phyloP scores from a whole-genome alignment of 331 rosid genomes.

The Erythrophleum ivorense region DNA sequence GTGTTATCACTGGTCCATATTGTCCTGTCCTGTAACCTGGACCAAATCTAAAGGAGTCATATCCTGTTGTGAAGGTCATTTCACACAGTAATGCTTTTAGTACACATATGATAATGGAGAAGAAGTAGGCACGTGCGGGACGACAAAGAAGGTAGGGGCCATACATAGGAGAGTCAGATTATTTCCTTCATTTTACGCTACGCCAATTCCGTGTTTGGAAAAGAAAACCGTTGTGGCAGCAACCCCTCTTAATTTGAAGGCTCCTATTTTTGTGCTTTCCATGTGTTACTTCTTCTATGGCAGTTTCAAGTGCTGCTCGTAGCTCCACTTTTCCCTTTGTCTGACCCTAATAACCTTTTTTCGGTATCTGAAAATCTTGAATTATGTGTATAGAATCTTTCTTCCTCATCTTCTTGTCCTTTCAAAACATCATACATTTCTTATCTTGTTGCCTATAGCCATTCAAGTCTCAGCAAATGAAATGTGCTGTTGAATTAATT shows the following conservation, averaged over 20 bases:
- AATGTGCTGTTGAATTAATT: not conserved
- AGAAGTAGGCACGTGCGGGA: not conserved
- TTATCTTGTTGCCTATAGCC: not conserved
- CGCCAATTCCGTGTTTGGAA: conserved; percentile 20
- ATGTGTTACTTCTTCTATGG: conserved; percentile 19
- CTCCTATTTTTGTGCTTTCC: conserved; percentile 22
- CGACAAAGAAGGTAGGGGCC: not conserved
- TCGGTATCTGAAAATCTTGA: conserved; percentile 25
- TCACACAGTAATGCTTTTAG: not conserved
- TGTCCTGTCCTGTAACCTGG: conserved; percentile 4
- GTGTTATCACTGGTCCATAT: not conserved
- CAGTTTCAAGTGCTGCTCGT: conserved; percentile 15
- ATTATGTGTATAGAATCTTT: conserved; percentile 32
- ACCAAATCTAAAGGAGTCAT: not conserved
- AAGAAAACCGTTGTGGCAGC: not conserved
- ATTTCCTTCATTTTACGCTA: not conserved
- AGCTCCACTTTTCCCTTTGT: conserved; percentile 27
- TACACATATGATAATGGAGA: not conserved
- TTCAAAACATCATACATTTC: not conserved
- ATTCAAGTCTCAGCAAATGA: not conserved
- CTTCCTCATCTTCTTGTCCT: conserved; percentile 13
- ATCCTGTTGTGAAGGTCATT: not conserved
- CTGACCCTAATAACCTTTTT: conserved; percentile 22
- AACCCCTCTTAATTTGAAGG: not conserved
- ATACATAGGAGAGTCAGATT: not conserved